Base-by-base conservation (phyloP, 2,329 filamentous ascomycete species). In the Aureobasidium sp. region DNA sequence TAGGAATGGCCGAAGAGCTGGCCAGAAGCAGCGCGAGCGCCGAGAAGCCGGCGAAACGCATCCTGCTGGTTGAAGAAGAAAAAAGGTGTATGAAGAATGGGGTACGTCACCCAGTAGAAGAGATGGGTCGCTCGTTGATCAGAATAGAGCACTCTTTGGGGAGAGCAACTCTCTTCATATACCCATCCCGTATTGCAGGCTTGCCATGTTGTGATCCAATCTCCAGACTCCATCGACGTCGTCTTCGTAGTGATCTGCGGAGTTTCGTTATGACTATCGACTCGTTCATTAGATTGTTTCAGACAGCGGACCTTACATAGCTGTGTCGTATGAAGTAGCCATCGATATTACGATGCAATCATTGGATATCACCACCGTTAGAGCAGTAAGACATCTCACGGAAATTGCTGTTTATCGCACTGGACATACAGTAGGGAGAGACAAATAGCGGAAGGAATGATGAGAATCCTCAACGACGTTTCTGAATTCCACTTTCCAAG, bases 251-350 rank as follows among this genome's bases (percentile, higher is more conserved):
- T 27, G 55, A 59, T 59, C 55, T 47, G 43, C 55, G 36, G 5
- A 48, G 55, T 59, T n/a, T 59, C 55, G 55, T 59, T 59, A 24
- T 48, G 43, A 59, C 55, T 59, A 59, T 59, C 43, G 55, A 59
- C 43, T 47, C 43, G 13, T 27, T 37, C 55, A 37, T 43, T 47
- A 47, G 24, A 48, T 17, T 59, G 55, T 59, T 48, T 59, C 55
- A 59, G 29, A 27, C 24, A 13, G 43, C 4, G 9, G 52, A 26
- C 20, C 47, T 34, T 20, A 20, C 7, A 34, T n/a, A 17, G 20
- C 20, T 53, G 6, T 36, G 15, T 4, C 15, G n/a, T 37, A 37
- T 17, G 50, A 27, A 27, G n/a, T 39, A 10, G 24, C 5, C 24
- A 39, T 12, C 50, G 7, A 39, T 26, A 39, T 20, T 26, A 20